These are phyloP conservation scores for Amphicarpaea edgeworthii DNA, from an alignment of 306 rosid species.

Conservation along the genomic window DNA sequence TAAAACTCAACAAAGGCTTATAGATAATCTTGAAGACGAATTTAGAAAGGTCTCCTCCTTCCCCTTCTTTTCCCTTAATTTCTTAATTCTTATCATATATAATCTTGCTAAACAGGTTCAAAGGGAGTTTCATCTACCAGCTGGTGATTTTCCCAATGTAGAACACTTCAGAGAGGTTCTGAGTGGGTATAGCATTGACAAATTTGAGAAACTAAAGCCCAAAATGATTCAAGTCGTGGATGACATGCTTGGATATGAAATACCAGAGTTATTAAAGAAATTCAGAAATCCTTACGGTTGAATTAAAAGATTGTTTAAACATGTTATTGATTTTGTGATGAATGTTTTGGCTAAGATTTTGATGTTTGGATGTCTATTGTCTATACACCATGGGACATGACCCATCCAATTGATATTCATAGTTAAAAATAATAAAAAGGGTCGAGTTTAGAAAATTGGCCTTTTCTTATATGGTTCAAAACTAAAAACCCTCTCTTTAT, in stretches of 20 bases:
- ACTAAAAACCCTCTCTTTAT: no score
- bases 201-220: constrained; percentile 88
- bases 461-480: no score
- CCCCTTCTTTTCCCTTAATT: background rate
- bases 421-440: no score
- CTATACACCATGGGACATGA: background rate
- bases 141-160: constrained; percentile 87
- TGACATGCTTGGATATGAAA: constrained; percentile 94
- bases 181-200: constrained; percentile 77
- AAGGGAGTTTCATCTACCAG: constrained; percentile 87
- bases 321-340: constrained; percentile 21
- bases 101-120: constrained; percentile 66
- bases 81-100: constrained; percentile 9
- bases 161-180: constrained; percentile 77
- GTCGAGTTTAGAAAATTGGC: no score
- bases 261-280: constrained; percentile 87
- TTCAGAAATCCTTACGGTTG: constrained; percentile 86
- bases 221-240: constrained; percentile 92
- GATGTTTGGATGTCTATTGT: background rate
- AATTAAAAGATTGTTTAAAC: constrained; percentile 16
- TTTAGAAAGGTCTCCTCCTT: constrained; percentile 67
- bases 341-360: constrained; percentile 13
- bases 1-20: constrained; percentile 82
- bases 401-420: no score
- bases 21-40: constrained; percentile 82